Evolutionary conservation across 2,329 filamentous ascomycete species (phyloP), one percentile per base, ranked within the genome.

Genomic region (Xylariaceae sp.): DNA sequence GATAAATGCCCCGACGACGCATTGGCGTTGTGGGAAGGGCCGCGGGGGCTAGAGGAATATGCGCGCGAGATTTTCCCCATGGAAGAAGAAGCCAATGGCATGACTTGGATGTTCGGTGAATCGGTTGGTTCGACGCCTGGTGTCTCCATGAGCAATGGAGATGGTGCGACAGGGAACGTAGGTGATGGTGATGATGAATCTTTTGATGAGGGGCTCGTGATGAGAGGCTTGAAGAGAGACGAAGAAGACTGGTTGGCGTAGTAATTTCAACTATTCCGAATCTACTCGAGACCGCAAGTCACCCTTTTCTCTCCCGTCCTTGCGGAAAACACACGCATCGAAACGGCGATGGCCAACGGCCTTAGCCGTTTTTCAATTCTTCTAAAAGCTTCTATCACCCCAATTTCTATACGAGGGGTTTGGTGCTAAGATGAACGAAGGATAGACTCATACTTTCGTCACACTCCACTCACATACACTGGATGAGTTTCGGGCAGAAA

Each of bases 31-130:
- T 97, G 94, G 94, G 89, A 95, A 68, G 94, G 91, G 3, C 90
- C 90, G 61, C 80, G 94, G 51, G 88, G 89, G 29, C 80, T 97
- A 62, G 91, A 96, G 68, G 94, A 97, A 71, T 99, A 97, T 69
- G 92, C 92, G 1, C 80, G 88, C 46, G 94, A 97, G 69, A 91
- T 95, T 26, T 97, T 97, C 65, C 89, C 90, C 0, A 80, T 96
- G 12, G 94, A 99, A 71, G 94, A 99, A 73, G 87, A 92, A 63
- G 90, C 91, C 30, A 97, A 97, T 68, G 92, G 92, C 5, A 74
- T 94, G 66, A 89, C 87, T 15, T 99, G 94, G 94, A 97, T 96
- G 92, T 68, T 80, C 41, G 78, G 80, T 34, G 61, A 63, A 18
- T 66, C 34, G 68, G 71, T 9, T 70, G 71, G 3, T 70, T 72